These are phyloP conservation scores for Vitis rotundifolia DNA, from an alignment of 164 flowering plant species.

Conservation along the genomic window DNA sequence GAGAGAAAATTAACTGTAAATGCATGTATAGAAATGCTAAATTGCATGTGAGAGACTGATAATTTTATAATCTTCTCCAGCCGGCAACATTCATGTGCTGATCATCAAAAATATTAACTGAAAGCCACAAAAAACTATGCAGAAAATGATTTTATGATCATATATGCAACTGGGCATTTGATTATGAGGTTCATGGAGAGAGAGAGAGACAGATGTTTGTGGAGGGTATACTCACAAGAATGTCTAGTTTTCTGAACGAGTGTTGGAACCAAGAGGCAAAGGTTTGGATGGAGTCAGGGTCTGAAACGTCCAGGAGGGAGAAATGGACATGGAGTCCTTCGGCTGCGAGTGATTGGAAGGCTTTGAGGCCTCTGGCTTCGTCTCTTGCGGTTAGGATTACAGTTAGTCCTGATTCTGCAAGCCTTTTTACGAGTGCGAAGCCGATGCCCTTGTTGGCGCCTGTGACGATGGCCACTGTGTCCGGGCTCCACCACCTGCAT, in stretches of 20 bases:
- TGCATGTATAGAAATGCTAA: too few species aligned
- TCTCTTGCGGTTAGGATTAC: conserved; percentile 79
- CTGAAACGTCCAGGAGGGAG: conserved; percentile 55
- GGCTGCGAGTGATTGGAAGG: conserved; percentile 38
- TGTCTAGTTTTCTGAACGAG: conserved; percentile 47
- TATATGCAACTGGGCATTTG: too few species aligned
- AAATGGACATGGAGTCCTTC: conserved; percentile 48
- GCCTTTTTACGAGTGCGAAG: conserved; percentile 53
- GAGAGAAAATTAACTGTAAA: too few species aligned
- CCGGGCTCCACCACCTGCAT: conserved; percentile 77
- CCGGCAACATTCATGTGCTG: too few species aligned
- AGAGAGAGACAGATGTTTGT: neutral
- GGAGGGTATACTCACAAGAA: conserved; percentile 53
- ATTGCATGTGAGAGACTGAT: too few species aligned
- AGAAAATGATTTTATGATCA: too few species aligned
- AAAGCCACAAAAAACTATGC: too few species aligned
- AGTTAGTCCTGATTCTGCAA: conserved; percentile 65
- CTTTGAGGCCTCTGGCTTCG: conserved; percentile 41
- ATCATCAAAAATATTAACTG: too few species aligned
- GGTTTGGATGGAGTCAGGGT: conserved; percentile 45
- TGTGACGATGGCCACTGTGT: conserved; percentile 71
- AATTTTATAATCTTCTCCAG: too few species aligned
- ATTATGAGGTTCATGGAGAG: neutral
- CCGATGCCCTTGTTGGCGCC: conserved; percentile 93
- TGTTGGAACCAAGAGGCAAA: conserved; percentile 52